A percentile compares a stretch with the other conserved stretches of the same genome.
Conservation (phyloP, 148 eudicot genomes). For the Heliamphora exappendiculata region DNA sequence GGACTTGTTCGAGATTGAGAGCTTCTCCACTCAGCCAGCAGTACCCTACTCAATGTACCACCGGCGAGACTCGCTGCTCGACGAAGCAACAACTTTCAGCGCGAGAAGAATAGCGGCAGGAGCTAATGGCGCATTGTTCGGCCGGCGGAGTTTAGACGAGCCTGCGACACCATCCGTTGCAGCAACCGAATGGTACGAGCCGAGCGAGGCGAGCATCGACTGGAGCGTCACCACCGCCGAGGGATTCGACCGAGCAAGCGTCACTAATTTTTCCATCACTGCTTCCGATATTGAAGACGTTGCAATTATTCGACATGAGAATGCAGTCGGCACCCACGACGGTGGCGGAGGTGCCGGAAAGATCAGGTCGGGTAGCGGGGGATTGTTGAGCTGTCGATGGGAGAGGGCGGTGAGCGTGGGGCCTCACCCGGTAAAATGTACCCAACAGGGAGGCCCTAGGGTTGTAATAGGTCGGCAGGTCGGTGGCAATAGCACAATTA, state of each 20-base stretch:
- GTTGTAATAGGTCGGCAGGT: conserved; percentile 27
- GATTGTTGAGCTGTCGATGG: conserved; percentile 59
- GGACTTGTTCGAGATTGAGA: conserved; percentile 78
- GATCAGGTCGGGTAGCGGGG: conserved; percentile 15
- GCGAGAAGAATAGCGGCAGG: conserved; percentile 16
- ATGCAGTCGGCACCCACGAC: conserved; percentile 13
- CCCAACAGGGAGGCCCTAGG: conserved; percentile 17
- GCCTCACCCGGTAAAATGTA: conserved; percentile 39
- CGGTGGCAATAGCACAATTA: conserved; percentile 4
- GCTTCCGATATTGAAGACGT: conserved; percentile 41
- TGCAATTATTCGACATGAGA: conserved; percentile 14
- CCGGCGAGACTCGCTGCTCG: conserved; percentile 51
- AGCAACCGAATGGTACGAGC: conserved; percentile 69
- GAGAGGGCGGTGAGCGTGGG: conserved; percentile 80
- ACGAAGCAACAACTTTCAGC: conserved; percentile 31
- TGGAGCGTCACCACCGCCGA: conserved; percentile 94
- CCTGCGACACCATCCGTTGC: conserved; percentile 48
- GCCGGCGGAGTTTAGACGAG: conserved; percentile 24
- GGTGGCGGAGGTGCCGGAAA: conserved; percentile 16
- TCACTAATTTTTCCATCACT: conserved; percentile 51
- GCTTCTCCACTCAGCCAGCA: conserved; percentile 46
- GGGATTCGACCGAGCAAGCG: conserved; percentile 65
- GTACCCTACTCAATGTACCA: conserved; percentile 24
- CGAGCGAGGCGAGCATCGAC: conserved; percentile 78
- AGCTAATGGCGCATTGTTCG: background rate